These are phyloP conservation scores for Dactylorhiza incarnata DNA, from an alignment of 106 monocot species.

Conservation along the genomic window DNA sequence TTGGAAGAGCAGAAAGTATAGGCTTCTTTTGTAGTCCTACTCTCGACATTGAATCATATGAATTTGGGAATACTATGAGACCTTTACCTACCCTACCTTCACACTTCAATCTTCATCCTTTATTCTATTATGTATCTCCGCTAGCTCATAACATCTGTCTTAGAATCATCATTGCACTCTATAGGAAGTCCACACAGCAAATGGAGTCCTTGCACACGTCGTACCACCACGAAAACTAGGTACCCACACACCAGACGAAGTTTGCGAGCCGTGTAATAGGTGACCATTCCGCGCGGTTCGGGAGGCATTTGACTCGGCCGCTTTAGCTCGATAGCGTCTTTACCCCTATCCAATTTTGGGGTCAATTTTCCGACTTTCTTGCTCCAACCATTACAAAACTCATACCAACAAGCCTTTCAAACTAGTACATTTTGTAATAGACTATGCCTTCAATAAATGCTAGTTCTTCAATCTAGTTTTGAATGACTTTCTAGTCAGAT, in stretches of 20 bases:
- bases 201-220: too few relatives aligned
- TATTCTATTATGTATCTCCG: too few relatives aligned
- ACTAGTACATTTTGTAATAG: slow-evolving; percentile 1
- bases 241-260: not conserved
- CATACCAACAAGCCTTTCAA: not conserved
- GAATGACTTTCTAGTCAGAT: slow-evolving; percentile 12
- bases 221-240: not conserved
- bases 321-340: not conserved
- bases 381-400: not conserved
- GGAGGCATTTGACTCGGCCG: not conserved
- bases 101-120: too few relatives aligned
- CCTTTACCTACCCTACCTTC: too few relatives aligned
- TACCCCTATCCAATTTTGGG: not conserved
- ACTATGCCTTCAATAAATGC: not conserved
- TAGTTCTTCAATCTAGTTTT: not conserved
- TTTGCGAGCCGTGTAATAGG: not conserved
- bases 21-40: too few relatives aligned
- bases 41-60: too few relatives aligned
- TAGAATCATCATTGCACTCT: too few relatives aligned
- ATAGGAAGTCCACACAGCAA: too few relatives aligned
- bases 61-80: too few relatives aligned
- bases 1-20: not conserved
- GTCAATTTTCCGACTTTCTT: not conserved
- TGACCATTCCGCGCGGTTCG: not conserved
- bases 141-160: too few relatives aligned